A percentile compares a stretch with the other conserved stretches of the same genome.
These are phyloP conservation scores for Plasmodium gonderi DNA, from an alignment of 169 alveolate genomes.

Conservation along the genomic window DNA sequence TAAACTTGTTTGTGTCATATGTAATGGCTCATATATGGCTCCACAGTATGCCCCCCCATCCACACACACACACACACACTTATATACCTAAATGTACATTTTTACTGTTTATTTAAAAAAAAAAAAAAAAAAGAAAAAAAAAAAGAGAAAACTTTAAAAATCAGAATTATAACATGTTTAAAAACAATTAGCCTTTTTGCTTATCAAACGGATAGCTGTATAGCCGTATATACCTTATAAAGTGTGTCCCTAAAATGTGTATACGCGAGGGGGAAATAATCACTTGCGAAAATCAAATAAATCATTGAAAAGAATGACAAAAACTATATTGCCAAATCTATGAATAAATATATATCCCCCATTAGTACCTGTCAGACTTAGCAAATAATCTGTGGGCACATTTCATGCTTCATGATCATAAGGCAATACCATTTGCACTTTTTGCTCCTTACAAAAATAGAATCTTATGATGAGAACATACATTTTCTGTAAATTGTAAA, in stretches of 20 bases:
- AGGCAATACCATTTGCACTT: background rate
- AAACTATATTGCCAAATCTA: no score
- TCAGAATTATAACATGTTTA: background rate
- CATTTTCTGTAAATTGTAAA: background rate
- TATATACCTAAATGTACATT: background rate
- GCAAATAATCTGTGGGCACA: no score
- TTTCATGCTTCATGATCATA: no score
- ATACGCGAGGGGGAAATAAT: no score
- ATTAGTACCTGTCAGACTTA: no score
- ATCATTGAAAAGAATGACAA: no score
- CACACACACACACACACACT: no score
- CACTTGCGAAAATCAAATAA: no score
- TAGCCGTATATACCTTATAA: no score
- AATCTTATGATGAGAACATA: background rate
- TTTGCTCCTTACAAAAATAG: background rate
- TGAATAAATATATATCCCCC: no score
- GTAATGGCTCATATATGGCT: constrained; percentile 1
- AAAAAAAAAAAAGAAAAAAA: background rate
- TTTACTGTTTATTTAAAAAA: background rate
- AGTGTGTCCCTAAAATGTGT: no score
- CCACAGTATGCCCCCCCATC: background rate
- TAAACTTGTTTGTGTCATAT: background rate
- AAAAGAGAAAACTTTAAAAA: background rate
- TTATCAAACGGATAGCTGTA: background rate
- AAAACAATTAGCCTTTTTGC: background rate